Conservation (phyloP, 2,329 filamentous ascomycete species). For the Pestalotiopsis sp. region DNA sequence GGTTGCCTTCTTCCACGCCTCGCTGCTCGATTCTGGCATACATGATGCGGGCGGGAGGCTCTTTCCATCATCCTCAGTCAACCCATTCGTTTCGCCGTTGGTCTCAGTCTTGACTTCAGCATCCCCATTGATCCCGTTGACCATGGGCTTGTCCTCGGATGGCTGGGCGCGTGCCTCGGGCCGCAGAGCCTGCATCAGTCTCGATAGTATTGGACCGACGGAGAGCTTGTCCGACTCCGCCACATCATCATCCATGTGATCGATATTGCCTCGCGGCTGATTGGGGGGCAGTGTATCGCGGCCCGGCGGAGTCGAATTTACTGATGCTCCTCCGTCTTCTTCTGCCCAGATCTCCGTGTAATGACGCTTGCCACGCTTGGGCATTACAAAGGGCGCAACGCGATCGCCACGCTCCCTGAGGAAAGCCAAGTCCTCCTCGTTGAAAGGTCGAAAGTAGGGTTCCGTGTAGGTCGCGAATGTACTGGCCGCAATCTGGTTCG, state of each 20-base stretch:
- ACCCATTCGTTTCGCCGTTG: conserved; percentile 47
- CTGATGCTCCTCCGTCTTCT: conserved; percentile 80
- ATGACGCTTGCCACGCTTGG: conserved; percentile 79
- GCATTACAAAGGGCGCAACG: conserved; percentile 80
- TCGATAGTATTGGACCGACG: conserved; percentile 80
- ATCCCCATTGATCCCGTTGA: conserved; percentile 49
- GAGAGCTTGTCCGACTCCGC: conserved; percentile 89
- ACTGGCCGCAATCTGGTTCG: conserved; percentile 89
- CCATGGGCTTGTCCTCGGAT: conserved; percentile 59
- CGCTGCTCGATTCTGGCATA: conserved; percentile 76
- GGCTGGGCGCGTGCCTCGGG: conserved; percentile 67
- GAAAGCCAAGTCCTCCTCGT: conserved; percentile 93
- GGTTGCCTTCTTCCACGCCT: conserved; percentile 77
- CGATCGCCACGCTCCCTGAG: conserved; percentile 88
- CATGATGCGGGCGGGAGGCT: conserved; percentile 70
- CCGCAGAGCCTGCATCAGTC: conserved; percentile 78
- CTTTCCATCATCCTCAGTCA: conserved; percentile 41
- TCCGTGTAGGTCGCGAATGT: conserved; percentile 94
- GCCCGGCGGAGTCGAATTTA: conserved; percentile 66
- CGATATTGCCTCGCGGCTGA: conserved; percentile 81
- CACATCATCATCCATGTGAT: conserved; percentile 84
- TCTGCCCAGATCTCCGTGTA: conserved; percentile 94
- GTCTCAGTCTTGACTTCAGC: conserved; percentile 56
- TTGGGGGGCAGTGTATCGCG: conserved; percentile 75
- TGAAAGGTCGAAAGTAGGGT: conserved; percentile 85